A percentile compares a stretch with the other conserved stretches of the same genome.
These are phyloP conservation scores for Lachnellula willkommii DNA, from an alignment of 2,329 filamentous ascomycete species.

Conservation along the genomic window DNA sequence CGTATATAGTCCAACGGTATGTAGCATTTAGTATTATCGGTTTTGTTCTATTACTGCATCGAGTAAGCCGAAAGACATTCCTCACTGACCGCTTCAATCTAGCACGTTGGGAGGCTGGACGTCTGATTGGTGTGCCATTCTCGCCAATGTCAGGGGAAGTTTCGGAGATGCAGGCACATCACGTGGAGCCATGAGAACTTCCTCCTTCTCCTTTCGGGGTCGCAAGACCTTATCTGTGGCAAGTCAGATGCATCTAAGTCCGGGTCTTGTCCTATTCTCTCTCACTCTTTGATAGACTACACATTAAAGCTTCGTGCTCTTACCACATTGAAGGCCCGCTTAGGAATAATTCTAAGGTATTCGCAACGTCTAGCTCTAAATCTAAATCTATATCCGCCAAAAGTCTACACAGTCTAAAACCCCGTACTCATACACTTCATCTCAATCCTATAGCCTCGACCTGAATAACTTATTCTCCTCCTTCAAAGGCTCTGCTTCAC, in stretches of 20 bases:
- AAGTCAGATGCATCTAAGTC: too few relatives aligned
- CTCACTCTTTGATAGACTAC: too few relatives aligned
- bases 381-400: conserved; percentile 8
- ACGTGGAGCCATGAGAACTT: neutral
- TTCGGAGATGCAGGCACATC: neutral
- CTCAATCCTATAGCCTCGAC: conserved; percentile 22
- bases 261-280: too few relatives aligned
- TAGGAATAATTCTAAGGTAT: neutral
- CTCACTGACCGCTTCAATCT: neutral
- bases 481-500: conserved; percentile 38
- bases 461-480: conserved; percentile 27
- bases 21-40: neutral
- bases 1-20: too few relatives aligned
- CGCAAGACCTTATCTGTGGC: neutral
- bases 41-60: neutral
- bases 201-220: neutral
- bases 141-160: neutral
- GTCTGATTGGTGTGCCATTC: neutral
- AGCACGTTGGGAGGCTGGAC: neutral
- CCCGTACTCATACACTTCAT: conserved; percentile 5
- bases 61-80: neutral
- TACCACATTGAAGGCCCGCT: neutral
- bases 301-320: too few relatives aligned
- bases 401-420: neutral
- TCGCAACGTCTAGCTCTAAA: conserved; percentile 3